Evolutionary conservation across 805 yeast species (phyloP).

Genomic region (Metschnikowia gruessii): DNA sequence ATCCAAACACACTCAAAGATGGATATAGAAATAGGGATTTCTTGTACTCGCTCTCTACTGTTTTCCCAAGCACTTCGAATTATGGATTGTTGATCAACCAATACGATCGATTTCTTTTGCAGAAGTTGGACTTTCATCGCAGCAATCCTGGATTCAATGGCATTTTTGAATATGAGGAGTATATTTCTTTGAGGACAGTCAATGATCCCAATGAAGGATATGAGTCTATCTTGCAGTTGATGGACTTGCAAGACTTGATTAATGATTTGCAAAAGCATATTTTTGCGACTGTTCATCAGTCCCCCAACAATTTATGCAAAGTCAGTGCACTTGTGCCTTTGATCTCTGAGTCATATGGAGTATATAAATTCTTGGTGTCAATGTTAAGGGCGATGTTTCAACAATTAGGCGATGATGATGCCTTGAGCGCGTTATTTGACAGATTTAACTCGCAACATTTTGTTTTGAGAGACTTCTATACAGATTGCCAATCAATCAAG

Average conservation of each 20-base stretch:
- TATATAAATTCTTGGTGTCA: conserved; percentile 81
- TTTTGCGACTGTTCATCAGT: conserved; percentile 65
- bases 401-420: conserved; percentile 70
- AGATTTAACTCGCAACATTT: conserved; percentile 73
- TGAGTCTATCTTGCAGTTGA: conserved; percentile 80
- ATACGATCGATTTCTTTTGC: conserved; percentile 65
- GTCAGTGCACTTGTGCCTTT: conserved; percentile 86
- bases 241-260: conserved; percentile 80
- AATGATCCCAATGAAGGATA: conserved; percentile 96
- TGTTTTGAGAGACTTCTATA: conserved; percentile 74
- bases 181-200: conserved; percentile 79
- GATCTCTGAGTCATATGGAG: conserved; percentile 89
- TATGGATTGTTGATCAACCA: conserved; percentile 75
- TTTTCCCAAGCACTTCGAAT: conserved; percentile 44
- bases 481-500: conserved; percentile 83
- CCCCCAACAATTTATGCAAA: conserved; percentile 66
- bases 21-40: conserved; percentile 78
- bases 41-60: conserved; percentile 68
- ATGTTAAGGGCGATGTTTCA: conserved; percentile 88
- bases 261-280: conserved; percentile 75
- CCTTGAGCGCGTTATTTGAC: conserved; percentile 68
- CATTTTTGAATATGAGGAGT: conserved; percentile 93
- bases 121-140: conserved; percentile 78
- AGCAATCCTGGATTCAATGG: conserved; percentile 90
- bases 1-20: conserved; percentile 74